Evolutionary conservation across 1,284 basidiomycete species (phyloP), one percentile per base, ranked within the genome.

Genomic region (Vanrija pseudolonga): DNA sequence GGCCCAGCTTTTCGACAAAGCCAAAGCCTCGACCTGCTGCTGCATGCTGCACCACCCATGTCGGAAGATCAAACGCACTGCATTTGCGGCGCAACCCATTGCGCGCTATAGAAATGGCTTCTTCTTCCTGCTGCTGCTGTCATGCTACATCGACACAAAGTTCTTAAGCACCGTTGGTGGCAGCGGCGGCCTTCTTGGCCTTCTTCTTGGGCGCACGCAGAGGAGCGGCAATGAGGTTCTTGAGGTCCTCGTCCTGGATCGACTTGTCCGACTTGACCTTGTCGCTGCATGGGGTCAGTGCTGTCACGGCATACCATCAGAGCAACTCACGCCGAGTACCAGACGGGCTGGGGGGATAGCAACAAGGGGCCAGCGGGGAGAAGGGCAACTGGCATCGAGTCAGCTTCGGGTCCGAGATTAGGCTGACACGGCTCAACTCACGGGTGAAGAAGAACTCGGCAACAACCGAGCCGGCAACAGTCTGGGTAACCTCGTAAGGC

Each of bases 371-470:
- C 91, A 58, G 84, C 87, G 45, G 90, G 85, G 40, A 89, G 84
- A 37, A 96, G 83, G 26, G 90, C 92, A 66, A 95, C 86, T 56
- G 87, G 38, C 14, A 26, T 90, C 76, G 7, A n/a, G 46, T 58
- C 41, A 64, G 51, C 39, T 48, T 15, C 19, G 6, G n/a, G 11
- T 20, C 11, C 22, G 12, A 28, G 22, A 7, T 24, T 14, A 15
- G 11, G 4, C 24, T n/a, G 32, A 26, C 26, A n/a, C 17, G 8
- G 11, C 17, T n/a, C 6, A 17, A 63, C 72, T 63, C 48, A 74
- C 73, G 66, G 48, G 92, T 96, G 79, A 95, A 96, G 82, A 96
- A 94, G 84, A 94, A 92, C 38, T 89, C 89, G 53, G 92, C 91
- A 47, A 93, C 91, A 59, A 87, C 83, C 5, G 89, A 89, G 65